Percentiles rank a stretch among this genome's conserved stretches.
Conservation (phyloP, 108 stramenopile genomes). For the Fistulifera solaris region DNA sequence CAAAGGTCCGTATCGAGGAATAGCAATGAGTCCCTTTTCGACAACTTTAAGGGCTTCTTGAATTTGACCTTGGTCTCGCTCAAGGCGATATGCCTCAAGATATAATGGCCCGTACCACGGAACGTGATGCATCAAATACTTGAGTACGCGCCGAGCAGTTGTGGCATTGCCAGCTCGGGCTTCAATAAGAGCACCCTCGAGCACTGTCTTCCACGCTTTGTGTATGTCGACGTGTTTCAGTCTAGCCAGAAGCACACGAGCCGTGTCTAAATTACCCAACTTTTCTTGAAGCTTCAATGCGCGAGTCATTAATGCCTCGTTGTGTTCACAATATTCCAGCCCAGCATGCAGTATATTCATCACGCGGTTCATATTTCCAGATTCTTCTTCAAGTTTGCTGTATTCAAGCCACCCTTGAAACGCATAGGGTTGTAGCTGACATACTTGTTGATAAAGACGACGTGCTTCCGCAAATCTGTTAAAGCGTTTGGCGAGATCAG, state of each 20-base stretch:
- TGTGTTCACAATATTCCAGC: constrained; percentile 66
- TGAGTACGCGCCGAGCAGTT: constrained; percentile 74
- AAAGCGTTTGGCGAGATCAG: constrained; percentile 71
- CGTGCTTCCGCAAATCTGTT: constrained; percentile 68
- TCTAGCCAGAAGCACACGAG: constrained; percentile 74
- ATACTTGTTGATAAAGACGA: constrained; percentile 73
- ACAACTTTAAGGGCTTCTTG: constrained; percentile 84
- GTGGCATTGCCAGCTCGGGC: constrained; percentile 82
- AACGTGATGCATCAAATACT: constrained; percentile 88
- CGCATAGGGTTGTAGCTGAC: constrained; percentile 75
- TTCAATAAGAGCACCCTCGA: constrained; percentile 95
- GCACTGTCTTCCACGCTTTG: constrained; percentile 89
- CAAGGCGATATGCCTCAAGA: constrained; percentile 87
- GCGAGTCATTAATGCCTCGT: constrained; percentile 74
- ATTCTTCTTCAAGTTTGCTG: constrained; percentile 95
- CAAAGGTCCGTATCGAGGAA: constrained; percentile 92
- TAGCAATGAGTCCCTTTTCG: constrained; percentile 81
- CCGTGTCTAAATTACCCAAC: constrained; percentile 53
- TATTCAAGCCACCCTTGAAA: constrained; percentile 93
- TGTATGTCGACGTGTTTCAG: constrained; percentile 85
- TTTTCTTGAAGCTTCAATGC: constrained; percentile 92
- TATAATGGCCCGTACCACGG: constrained; percentile 98
- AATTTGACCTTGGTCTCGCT: constrained; percentile 66
- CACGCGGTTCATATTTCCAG: constrained; percentile 65
- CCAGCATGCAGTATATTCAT: constrained; percentile 64